A percentile compares a stretch with the other conserved stretches of the same genome.
Conservation (phyloP, 352 stramenopile species). For the Elongisporangium prolatum region DNA sequence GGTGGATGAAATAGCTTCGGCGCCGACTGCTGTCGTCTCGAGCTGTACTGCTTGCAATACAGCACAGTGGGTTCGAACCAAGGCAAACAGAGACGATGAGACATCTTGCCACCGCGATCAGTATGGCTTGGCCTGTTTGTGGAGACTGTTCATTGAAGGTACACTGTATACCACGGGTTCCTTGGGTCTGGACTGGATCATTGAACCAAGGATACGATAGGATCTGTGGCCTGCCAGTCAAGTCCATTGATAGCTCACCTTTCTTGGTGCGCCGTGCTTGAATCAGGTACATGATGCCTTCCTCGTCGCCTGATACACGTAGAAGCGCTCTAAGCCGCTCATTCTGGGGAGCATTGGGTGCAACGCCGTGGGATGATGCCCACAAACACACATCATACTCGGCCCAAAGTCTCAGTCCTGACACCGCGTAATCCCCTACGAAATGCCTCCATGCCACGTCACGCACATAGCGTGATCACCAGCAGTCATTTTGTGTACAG, state of each 20-base stretch:
- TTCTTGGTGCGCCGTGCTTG: neutral
- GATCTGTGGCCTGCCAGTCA: neutral
- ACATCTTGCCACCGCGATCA: neutral
- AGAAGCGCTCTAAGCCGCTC: neutral
- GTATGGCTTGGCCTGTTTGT: too few relatives aligned
- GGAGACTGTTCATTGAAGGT: neutral
- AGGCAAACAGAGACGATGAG: neutral
- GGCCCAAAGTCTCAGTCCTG: neutral
- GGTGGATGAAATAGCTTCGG: neutral
- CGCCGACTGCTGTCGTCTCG: neutral
- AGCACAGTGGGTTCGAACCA: too few relatives aligned
- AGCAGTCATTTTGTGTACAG: neutral
- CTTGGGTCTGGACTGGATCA: neutral
- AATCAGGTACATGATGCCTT: neutral
- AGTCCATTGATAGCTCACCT: neutral
- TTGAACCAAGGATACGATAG: neutral
- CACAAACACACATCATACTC: neutral
- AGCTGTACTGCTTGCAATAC: too few relatives aligned
- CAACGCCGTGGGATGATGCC: neutral
- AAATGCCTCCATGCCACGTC: neutral
- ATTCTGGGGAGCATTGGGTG: neutral
- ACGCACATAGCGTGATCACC: neutral
- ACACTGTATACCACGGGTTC: neutral
- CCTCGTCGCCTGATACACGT: too few relatives aligned
- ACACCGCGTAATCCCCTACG: neutral